These are phyloP conservation scores for Neocallimastix lanati DNA, from an alignment of 192 early-diverging fungal genomes.

Conservation along the genomic window DNA sequence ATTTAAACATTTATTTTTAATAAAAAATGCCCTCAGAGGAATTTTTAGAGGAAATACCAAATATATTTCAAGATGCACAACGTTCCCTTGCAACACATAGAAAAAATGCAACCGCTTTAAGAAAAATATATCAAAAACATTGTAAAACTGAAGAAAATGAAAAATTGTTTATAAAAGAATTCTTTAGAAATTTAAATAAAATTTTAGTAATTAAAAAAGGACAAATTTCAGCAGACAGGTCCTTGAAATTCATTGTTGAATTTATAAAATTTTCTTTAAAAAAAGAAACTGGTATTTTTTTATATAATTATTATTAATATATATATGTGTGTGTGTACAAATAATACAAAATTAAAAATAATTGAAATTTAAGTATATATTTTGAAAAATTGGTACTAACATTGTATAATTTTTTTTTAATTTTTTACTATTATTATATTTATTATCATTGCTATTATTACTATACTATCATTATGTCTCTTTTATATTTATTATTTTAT, in stretches of 20 bases:
- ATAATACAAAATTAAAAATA: too few relatives aligned
- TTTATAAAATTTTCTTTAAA: constrained; percentile 55
- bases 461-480: too few relatives aligned
- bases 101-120: constrained; percentile 49
- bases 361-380: too few relatives aligned
- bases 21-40: neutral
- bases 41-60: constrained; percentile 17
- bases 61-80: constrained; percentile 61
- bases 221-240: constrained; percentile 45
- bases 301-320: too few relatives aligned
- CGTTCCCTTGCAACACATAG: constrained; percentile 41
- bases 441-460: too few relatives aligned
- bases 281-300: constrained; percentile 15
- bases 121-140: constrained; percentile 31
- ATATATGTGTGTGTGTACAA: too few relatives aligned
- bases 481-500: too few relatives aligned
- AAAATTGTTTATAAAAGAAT: constrained; percentile 49
- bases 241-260: constrained; percentile 51
- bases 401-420: too few relatives aligned
- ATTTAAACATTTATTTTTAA: neutral
- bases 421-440: too few relatives aligned
- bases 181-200: constrained; percentile 62
- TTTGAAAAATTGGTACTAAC: too few relatives aligned
- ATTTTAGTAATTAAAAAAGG: constrained; percentile 56
- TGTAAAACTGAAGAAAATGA: constrained; percentile 23